Conservation (phyloP, 176 grass and related monocot genomes). For the Musa acuminata region DNA sequence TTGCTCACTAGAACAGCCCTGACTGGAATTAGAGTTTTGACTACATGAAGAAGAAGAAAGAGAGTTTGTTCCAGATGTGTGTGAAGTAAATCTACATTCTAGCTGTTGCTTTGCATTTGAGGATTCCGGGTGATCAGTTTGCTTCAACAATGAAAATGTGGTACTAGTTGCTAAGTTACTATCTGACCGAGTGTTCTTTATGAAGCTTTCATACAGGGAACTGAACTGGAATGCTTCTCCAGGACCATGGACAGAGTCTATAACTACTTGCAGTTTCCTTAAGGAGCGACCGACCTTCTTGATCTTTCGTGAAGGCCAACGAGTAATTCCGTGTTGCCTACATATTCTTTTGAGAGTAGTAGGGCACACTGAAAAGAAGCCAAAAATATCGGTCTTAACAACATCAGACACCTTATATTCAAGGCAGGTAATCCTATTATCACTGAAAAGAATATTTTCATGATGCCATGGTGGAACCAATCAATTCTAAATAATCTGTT, state of each 20-base stretch:
- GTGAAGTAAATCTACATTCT: slow-evolving; percentile 40
- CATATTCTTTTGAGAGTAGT: slow-evolving; percentile 98
- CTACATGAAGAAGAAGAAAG: slow-evolving; percentile 50
- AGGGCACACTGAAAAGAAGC: slow-evolving; percentile 72
- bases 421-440: slow-evolving; percentile 2
- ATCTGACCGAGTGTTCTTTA: slow-evolving; percentile 70
- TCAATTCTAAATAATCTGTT: too few relatives aligned
- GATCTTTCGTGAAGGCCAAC: slow-evolving; percentile 98
- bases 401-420: background rate
- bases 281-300: slow-evolving; percentile 93
- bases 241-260: slow-evolving; percentile 74
- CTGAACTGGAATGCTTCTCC: slow-evolving; percentile 67
- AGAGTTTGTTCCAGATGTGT: slow-evolving; percentile 61
- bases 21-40: slow-evolving; percentile 72
- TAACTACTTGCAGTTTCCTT: slow-evolving; percentile 86
- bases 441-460: background rate
- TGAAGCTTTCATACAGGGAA: slow-evolving; percentile 81
- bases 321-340: slow-evolving; percentile 79
- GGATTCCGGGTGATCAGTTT: slow-evolving; percentile 39
- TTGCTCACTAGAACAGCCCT: slow-evolving; percentile 40
- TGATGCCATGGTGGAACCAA: too few relatives aligned
- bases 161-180: slow-evolving; percentile 26
- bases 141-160: slow-evolving; percentile 30
- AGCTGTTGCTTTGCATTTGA: slow-evolving; percentile 23
- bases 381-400: background rate